Evolutionary conservation across 2,329 filamentous ascomycete genomes (phyloP), one percentile per base, ranked within the genome.

Genomic region (Ustulina deusta): DNA sequence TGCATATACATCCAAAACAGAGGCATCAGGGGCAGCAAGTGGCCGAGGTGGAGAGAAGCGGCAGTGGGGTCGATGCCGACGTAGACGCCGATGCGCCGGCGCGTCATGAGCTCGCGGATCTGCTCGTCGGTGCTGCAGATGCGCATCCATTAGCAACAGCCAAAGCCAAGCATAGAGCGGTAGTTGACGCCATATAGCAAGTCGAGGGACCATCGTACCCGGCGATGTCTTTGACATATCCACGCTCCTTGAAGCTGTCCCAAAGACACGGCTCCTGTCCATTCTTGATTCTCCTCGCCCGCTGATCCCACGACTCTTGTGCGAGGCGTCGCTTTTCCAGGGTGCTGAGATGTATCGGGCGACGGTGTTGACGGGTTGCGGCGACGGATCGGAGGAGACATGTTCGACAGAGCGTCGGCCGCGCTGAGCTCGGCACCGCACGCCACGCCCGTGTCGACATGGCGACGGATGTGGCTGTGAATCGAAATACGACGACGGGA

Each of bases 41-140:
- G 92, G 65, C 93, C 93, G 54, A 96, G 83, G 74, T 97, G 93
- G 66, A 96, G 82, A 1, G 93, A 96, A 63, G 88, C 83, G 15
- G 92, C 92, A 0, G 93, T 96, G 5, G 93, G 92, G 76, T 97
- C 93, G 74, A 96, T 88, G 72, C 93, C 93, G 61, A 93, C 91
- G 75, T 97, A 97, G 66, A 87, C 90, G 69, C 90, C 91, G 72
- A 93, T 87, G 69, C 90, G 85, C 76, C 89, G 90, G 29, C 82
- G 78, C 5, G 84, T 86, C 81, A 96, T 86, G 25, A 92, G 82
- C 71, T 86, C 84, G 60, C 89, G 85, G 74, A 95, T 85, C 51
- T 83, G 82, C 63, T 78, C 48, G 40, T 74, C 72, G 57, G 69
- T 76, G 4, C 75, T 71, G 51, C 51, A 52, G 55, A 52, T 17